Evolutionary conservation across 768 basidiomycete species (phyloP).

Genomic region (Symmetrospora coprosmae): DNA sequence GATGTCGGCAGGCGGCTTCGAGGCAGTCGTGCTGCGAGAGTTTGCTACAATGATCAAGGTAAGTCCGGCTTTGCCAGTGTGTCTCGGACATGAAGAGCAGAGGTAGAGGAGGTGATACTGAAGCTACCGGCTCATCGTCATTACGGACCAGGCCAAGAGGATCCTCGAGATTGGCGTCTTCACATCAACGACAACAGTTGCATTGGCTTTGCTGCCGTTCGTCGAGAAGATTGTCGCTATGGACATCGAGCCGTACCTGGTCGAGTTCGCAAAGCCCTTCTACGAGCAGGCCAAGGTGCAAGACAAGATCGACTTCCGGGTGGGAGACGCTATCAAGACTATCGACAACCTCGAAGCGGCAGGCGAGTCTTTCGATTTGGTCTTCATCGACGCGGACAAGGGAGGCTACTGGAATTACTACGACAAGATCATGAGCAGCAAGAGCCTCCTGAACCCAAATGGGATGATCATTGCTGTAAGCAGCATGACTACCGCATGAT

Average conservation of each 20-base stretch:
- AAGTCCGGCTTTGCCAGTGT: background rate
- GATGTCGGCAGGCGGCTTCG: constrained; percentile 27
- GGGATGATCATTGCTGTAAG: constrained; percentile 28
- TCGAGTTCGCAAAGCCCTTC: constrained; percentile 22
- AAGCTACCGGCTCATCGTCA: background rate
- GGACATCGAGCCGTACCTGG: constrained; percentile 30
- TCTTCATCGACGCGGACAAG: constrained; percentile 32
- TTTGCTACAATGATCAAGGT: constrained; percentile 20
- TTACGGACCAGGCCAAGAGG: constrained; percentile 6
- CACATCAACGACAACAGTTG: constrained; percentile 29
- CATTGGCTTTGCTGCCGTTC: constrained; percentile 38
- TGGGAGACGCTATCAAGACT: constrained; percentile 26
- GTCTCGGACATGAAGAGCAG: background rate
- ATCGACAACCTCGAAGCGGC: constrained; percentile 18
- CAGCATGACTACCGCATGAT: background rate
- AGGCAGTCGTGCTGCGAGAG: constrained; percentile 25
- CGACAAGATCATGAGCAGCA: constrained; percentile 17
- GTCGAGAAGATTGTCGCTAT: constrained; percentile 40
- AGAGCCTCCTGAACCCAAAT: constrained; percentile 2
- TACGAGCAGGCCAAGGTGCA: constrained; percentile 26
- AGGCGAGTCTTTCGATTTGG: constrained; percentile 25
- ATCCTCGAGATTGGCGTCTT: constrained; percentile 30
- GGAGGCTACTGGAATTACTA: constrained; percentile 22
- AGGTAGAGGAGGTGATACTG: no score
- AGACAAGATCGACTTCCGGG: constrained; percentile 28